A percentile compares a stretch with the other conserved stretches of the same genome.
Conservation (phyloP, 2,329 filamentous ascomycete species). For the Claviceps sp. region DNA sequence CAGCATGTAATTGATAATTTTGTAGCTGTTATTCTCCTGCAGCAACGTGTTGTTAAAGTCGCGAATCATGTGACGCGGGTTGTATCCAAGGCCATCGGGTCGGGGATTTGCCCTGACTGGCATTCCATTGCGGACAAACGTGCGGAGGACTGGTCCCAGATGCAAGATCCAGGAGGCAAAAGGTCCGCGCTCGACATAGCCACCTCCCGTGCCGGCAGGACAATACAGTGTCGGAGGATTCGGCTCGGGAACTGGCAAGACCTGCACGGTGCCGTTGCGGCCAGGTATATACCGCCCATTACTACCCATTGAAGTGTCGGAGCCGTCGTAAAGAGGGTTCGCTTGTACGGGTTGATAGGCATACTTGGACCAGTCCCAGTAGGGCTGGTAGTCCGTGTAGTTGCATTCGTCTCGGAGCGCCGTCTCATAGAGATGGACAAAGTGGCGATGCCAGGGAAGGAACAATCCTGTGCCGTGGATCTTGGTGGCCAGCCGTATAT, state of each 20-base stretch:
- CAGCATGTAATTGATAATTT: neutral
- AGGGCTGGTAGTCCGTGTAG: constrained; percentile 14
- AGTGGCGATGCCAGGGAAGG: constrained; percentile 27
- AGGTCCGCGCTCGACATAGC: constrained; percentile 2
- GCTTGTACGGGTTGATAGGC: neutral
- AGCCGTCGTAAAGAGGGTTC: constrained; percentile 4
- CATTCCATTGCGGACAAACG: neutral
- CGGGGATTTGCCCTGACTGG: neutral
- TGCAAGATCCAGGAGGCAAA: neutral
- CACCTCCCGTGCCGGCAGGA: constrained; percentile 3
- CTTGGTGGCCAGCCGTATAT: neutral
- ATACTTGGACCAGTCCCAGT: constrained; percentile 4
- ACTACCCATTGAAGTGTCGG: neutral
- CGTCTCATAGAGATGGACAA: constrained; percentile 23
- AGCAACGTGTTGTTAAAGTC: neutral
- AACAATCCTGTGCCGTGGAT: neutral
- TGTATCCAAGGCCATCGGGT: neutral
- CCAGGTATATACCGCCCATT: neutral
- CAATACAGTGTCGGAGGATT: neutral
- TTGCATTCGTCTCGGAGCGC: constrained; percentile 27
- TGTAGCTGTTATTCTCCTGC: neutral
- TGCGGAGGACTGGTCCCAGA: neutral
- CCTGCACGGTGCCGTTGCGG: neutral
- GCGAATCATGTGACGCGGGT: constrained; percentile 6
- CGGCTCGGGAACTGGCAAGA: neutral